A percentile compares a stretch with the other conserved stretches of the same genome.
Evolutionary conservation across 805 yeast species (phyloP).

Genomic region (Candida fluviatilis): DNA sequence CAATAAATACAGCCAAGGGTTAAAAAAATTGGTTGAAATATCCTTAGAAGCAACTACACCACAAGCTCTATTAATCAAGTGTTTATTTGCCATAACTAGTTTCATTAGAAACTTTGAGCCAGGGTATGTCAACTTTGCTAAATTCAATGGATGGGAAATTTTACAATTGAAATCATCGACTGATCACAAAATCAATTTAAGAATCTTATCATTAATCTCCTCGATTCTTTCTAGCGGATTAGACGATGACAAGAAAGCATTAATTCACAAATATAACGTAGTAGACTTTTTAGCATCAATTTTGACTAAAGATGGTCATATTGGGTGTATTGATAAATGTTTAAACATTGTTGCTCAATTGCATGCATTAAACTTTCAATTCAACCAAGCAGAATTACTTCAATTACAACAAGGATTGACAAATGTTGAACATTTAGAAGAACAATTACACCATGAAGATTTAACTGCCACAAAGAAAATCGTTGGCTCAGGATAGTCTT

Average conservation of each 20-base stretch:
- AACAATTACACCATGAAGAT: conserved; percentile 53
- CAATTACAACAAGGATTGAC: conserved; percentile 33
- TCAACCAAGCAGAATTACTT: conserved; percentile 39
- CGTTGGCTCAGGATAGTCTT: not conserved
- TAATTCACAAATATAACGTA: conserved; percentile 35
- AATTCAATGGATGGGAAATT: conserved; percentile 59
- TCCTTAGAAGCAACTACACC: conserved; percentile 24
- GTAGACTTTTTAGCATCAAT: conserved; percentile 22
- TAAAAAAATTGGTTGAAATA: conserved; percentile 42
- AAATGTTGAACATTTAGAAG: conserved; percentile 39
- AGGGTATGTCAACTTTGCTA: conserved; percentile 53
- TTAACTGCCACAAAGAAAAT: conserved; percentile 46
- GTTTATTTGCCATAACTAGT: conserved; percentile 74
- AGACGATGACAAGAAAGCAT: conserved; percentile 32
- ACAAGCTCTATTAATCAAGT: conserved; percentile 48
- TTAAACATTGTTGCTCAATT: conserved; percentile 48
- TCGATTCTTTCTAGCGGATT: conserved; percentile 55
- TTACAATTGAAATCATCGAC: conserved; percentile 23
- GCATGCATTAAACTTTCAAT: conserved; percentile 38
- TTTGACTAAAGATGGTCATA: conserved; percentile 16
- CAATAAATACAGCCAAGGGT: conserved; percentile 45
- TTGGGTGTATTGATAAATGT: conserved; percentile 55
- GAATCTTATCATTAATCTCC: conserved; percentile 55
- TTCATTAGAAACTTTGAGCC: conserved; percentile 63
- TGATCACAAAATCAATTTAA: conserved; percentile 42